Conservation (phyloP, 164 flowering plant genomes). For the Chimonanthus praecox region DNA sequence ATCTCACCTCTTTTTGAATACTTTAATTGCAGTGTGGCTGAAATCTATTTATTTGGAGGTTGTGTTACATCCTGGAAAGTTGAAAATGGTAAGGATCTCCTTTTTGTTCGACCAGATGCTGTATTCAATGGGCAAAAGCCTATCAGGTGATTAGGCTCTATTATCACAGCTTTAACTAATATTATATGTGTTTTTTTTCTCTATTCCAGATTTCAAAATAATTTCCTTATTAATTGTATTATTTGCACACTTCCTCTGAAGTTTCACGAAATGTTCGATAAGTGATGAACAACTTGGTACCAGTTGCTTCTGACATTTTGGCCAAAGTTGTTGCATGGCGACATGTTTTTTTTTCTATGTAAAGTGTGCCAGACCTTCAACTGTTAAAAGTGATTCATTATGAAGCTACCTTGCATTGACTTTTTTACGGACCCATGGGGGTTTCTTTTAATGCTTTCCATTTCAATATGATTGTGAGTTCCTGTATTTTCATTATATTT, state of each 20-base stretch:
- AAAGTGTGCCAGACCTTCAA: no score
- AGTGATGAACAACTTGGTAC: not conserved
- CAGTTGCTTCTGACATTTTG: not conserved
- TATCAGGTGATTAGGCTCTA: conserved; percentile 55
- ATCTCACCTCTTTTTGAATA: not conserved
- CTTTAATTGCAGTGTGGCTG: conserved; percentile 63
- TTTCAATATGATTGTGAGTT: not conserved
- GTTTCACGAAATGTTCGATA: not conserved
- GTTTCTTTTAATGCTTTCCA: not conserved
- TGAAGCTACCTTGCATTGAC: not conserved
- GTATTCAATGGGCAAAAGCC: conserved; percentile 88
- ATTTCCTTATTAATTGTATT: not conserved
- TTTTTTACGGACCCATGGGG: not conserved
- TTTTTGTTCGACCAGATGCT: conserved; percentile 93
- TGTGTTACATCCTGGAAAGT: conserved; percentile 93
- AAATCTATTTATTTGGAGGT: conserved; percentile 82
- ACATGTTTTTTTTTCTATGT: not conserved
- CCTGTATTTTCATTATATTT: not conserved
- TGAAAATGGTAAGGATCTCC: conserved; percentile 66
- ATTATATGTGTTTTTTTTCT: not conserved
- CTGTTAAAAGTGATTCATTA: no score
- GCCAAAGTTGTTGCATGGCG: not conserved
- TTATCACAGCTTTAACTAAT: not conserved
- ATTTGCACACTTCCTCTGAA: not conserved
- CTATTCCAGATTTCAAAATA: not conserved